phyloP scores from a whole-genome alignment of 176 grass and related monocot species.

The Juncus effusus region DNA sequence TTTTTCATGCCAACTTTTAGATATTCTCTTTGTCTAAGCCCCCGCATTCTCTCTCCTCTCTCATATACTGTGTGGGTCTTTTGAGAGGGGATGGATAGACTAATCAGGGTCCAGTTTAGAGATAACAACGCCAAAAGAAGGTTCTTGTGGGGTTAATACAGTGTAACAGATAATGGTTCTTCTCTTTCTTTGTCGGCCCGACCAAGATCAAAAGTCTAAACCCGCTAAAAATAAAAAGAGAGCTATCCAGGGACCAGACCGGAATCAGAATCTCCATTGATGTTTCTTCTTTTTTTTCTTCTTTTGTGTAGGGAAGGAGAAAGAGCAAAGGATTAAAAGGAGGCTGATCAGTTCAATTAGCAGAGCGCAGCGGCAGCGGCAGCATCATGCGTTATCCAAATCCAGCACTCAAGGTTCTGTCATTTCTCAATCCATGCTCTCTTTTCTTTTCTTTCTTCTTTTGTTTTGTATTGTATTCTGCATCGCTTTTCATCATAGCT shows the following conservation, averaged over 20 bases:
- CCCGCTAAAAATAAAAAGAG: background rate
- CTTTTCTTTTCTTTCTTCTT: constrained; percentile 23
- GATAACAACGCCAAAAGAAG: constrained; percentile 1
- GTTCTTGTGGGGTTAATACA: constrained; percentile 5
- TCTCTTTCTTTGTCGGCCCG: constrained; percentile 11
- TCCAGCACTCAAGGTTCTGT: constrained; percentile 19
- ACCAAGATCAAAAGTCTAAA: background rate
- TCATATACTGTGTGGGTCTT: constrained; percentile 10
- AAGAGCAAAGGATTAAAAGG: constrained; percentile 6
- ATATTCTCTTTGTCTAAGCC: background rate
- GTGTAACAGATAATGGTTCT: background rate
- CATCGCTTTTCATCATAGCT: background rate
- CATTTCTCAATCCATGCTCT: constrained; percentile 19
- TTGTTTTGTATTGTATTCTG: background rate
- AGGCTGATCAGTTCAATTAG: background rate
- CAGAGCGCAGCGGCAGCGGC: background rate
- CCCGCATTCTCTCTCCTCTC: background rate
- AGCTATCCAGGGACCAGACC: background rate
- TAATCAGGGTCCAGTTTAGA: constrained; percentile 3
- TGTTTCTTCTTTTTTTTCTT: background rate
- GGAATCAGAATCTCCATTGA: constrained; percentile 14
- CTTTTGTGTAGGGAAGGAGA: constrained; percentile 14
- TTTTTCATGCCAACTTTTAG: background rate
- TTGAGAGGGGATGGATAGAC: background rate
- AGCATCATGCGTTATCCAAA: constrained; percentile 28